Evolutionary conservation across 2,329 filamentous ascomycete species (phyloP), one percentile per base, ranked within the genome.

Genomic region (Elsinoe batatas): DNA sequence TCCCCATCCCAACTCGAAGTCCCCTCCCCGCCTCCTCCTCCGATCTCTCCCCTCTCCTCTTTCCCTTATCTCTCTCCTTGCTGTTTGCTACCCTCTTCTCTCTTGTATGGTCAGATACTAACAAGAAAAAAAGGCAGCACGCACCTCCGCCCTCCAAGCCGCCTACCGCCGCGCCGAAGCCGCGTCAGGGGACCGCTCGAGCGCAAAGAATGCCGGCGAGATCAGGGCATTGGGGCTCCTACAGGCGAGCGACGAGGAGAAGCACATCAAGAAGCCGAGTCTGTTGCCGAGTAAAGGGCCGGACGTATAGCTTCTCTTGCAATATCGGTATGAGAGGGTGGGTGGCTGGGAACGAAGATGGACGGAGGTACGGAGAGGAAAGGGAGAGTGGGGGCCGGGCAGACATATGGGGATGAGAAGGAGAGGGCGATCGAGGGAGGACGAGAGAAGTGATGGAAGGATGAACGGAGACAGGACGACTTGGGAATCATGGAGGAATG

Each of bases 211-310:
- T 61, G 87, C 87, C 4, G 88, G 87, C 58, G 83, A 93, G 76
- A 94, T 97, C 78, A 80, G 89, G 71, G 90, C 86, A 70, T 71
- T 97, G 60, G 91, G 91, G 43, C 72, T 96, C 62, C 67, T 97
- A 64, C 84, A 85, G 47, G 70, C 67, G 67, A 89, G 89, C 71
- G 85, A 93, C 63, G 87, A 94, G 64, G 87, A 93, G 68, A 76
- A 75, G 69, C 69, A 76, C 59, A 63, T 77, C 33, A 75, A 73
- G 64, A 61, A 68, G 43, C 70, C 67, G 61, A 70, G 68, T 57
- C 66, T 72, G 62, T 65, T 76, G 59, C 73, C 74, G 11, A 61
- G 33, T 44, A 44, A 33, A 26, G 30, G 47, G 11, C 36, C 33
- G 47, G 37, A 51, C 30, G 11, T 17, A 12, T 51, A 51, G n/a